A percentile compares a stretch with the other conserved stretches of the same genome.
Evolutionary conservation across 768 basidiomycete genomes (phyloP).

Genomic region (Trametes cubensis): DNA sequence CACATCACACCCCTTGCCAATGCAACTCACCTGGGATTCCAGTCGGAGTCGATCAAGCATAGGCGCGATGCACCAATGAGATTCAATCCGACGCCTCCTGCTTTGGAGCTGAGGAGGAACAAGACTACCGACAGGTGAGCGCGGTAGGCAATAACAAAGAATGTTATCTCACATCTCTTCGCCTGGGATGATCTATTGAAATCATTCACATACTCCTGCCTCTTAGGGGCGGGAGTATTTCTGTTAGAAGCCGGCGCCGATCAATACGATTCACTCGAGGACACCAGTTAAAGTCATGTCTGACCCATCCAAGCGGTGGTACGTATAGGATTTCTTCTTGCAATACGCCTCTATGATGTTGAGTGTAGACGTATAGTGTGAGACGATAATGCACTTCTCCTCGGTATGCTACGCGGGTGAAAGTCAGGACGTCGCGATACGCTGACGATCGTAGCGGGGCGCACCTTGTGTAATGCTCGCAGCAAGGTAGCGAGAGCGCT

Average conservation of each 20-base stretch:
- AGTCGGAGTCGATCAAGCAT: slow-evolving; percentile 87
- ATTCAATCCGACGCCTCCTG: slow-evolving; percentile 94
- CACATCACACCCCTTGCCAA: not conserved
- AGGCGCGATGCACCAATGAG: slow-evolving; percentile 88
- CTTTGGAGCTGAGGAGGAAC: slow-evolving; percentile 93
- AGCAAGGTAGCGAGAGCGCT: slow-evolving; percentile 68
- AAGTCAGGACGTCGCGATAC: not conserved
- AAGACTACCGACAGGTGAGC: slow-evolving; percentile 55
- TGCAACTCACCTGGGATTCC: slow-evolving; percentile 78
- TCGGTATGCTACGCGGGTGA: slow-evolving; percentile 57
- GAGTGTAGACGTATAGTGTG: slow-evolving; percentile 95
- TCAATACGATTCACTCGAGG: not conserved
- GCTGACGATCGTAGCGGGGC: not conserved
- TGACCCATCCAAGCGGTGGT: slow-evolving; percentile 86
- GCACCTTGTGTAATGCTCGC: slow-evolving; percentile 57
- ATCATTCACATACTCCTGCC: slow-evolving; percentile 83
- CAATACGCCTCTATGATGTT: slow-evolving; percentile 90
- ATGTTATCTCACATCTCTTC: slow-evolving; percentile 60
- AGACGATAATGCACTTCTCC: slow-evolving; percentile 95
- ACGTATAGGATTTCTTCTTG: slow-evolving; percentile 73
- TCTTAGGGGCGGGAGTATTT: slow-evolving; percentile 73
- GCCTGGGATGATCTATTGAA: slow-evolving; percentile 83
- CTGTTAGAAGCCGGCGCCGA: slow-evolving; percentile 40
- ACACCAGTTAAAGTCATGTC: not conserved
- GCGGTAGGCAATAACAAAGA: not conserved